Evolutionary conservation across 371 early-diverging fungal genomes (phyloP), one percentile per base, ranked within the genome.

Genomic region (Lichtheimia ornata): DNA sequence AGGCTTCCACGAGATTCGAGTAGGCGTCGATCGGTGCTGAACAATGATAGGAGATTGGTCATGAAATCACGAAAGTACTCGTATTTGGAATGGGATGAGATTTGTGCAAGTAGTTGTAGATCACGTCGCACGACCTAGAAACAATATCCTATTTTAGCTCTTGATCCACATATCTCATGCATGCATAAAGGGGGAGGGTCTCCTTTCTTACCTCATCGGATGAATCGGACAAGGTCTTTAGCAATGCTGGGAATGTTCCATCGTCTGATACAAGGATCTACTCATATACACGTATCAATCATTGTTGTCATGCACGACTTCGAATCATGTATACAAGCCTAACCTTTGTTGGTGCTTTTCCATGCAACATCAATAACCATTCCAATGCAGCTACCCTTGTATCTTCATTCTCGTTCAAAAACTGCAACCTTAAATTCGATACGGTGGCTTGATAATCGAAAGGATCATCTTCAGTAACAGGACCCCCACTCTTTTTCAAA

Each of bases 351-450:
- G 96, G 95, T 13, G 91, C 89, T 67, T 94, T 95, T 56, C 85
- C 86, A 66, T 97, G 96, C 47, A 97, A 73, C 88, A 95, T 92
- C 18, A 94, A 63, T n/a, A 97, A 72, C 97, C 97, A 97, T 43
- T 93, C 94, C 68, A 97, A 66, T 35, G 91, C 86, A 2, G 91
- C 93, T 0, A 93, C 84, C 18, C 96, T 79, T 0, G 97, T 94
- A 55, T 88, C 90, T 65, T 96, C 96, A 57, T 91, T 87, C 59
- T 88, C 91, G 66, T 94, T 88, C 43, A 85, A 72, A 63, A 94
- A 91, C 64, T 91, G 91, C 27, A 84, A 73, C 35, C 89, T 88
- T 13, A 97, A 63, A 1, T 88, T 82, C 14, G 88, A 82, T 13
- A 94, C 89, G 0, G 92, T 92, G 0, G 79, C 75, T 49, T 86